Evolutionary conservation across 306 rosid genomes (phyloP), one percentile per base, ranked within the genome.

Genomic region (Luffa aegyptiaca): DNA sequence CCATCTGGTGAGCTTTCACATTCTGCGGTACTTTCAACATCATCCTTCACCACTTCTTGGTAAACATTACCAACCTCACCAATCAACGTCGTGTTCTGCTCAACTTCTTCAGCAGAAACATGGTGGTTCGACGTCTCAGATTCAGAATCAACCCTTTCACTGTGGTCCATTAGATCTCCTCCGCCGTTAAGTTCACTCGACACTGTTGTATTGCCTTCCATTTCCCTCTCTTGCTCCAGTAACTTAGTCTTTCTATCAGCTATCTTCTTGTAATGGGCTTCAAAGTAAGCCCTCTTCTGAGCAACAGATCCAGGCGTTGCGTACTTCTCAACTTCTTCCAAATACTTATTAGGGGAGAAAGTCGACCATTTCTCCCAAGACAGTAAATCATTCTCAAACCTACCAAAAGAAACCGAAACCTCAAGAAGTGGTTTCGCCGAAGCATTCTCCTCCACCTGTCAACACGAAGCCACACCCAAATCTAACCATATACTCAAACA

Each of bases 321-420:
- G 70, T 90, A 95, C 84, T 95, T 95, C 86, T 88, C 98, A 75
- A 95, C 98, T 85, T 95, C 98, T 80, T 95, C 98, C 83, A 95
- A 84, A 82, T 95, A 95, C 91, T 90, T 95, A 31, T 95, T 95
- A 0, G 96, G 96, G 26, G 97, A 95, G 66, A 95, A 95, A 52
- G 98, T 75, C 5, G 98, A 95, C 97, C 97, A 95, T 88, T 90
- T 95, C 90, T 95, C 98, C 98, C 97, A 95, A 48, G 97, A 91
- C 77, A 95, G 83, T 6, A 96, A 86, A 84, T 92, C 97, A 75
- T 87, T 92, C 92, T 91, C 97, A 81, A 95, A 95, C 81, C 93
- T 86, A 49, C 98, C 98, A 77, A 95, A 95, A 1, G 98, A 95
- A 81, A 95, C 90, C 31, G 98, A 95, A 82, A 91, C 94, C 82